Percentiles rank a stretch among this genome's conserved stretches.
phyloP scores from a whole-genome alignment of 2,329 filamentous ascomycete species.

The Aspergillus hiratsukae region DNA sequence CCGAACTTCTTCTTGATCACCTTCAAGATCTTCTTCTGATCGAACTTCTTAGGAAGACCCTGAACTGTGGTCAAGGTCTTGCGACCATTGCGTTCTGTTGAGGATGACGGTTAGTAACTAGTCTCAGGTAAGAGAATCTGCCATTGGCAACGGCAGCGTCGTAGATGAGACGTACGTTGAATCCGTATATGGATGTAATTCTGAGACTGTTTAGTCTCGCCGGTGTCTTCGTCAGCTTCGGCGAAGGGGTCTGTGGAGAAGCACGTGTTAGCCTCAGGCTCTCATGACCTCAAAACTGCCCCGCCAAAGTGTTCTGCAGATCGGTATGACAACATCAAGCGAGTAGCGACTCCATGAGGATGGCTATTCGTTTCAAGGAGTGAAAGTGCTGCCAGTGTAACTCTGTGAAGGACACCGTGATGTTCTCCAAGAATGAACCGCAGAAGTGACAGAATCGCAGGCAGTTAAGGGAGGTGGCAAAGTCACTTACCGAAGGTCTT shows the following conservation, averaged over 20 bases:
- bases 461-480: constrained; percentile 23
- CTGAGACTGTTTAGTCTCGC: constrained; percentile 90
- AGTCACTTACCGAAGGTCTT: constrained; percentile 78
- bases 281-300: constrained; percentile 30
- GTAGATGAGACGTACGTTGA: constrained; percentile 90
- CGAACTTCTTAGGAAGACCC: constrained; percentile 97
- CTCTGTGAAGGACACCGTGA: neutral
- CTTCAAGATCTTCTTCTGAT: constrained; percentile 99
- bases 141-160: neutral
- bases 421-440: neutral
- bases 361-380: neutral
- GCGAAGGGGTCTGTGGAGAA: constrained; percentile 87
- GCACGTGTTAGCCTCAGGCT: constrained; percentile 30
- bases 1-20: constrained; percentile 99
- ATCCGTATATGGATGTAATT: constrained; percentile 99
- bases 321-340: constrained; percentile 1
- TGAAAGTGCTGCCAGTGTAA: neutral
- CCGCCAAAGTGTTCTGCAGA: constrained; percentile 25
- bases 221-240: constrained; percentile 99
- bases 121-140: constrained; percentile 5
- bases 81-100: constrained; percentile 97
- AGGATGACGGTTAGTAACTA: constrained; percentile 20
- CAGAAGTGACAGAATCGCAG: constrained; percentile 1
- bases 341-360: neutral
- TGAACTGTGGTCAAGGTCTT: constrained; percentile 99